These are phyloP conservation scores for Colletotrichum cuscutae DNA, from an alignment of 2,329 filamentous ascomycete genomes.

Conservation along the genomic window DNA sequence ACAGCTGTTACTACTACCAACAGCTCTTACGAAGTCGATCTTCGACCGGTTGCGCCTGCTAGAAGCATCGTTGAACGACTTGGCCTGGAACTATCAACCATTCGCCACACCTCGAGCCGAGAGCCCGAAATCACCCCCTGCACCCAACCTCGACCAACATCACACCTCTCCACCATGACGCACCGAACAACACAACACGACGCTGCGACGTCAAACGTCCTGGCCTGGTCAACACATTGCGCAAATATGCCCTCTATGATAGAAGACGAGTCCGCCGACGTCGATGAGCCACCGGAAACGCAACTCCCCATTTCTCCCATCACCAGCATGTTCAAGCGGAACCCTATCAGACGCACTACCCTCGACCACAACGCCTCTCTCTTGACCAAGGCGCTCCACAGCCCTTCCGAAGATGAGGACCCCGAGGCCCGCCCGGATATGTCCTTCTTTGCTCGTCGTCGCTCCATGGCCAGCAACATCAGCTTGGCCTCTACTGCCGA, in stretches of 20 bases:
- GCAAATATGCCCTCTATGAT: slow-evolving; percentile 54
- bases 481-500: slow-evolving; percentile 88
- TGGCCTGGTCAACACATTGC: slow-evolving; percentile 57
- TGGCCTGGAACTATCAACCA: slow-evolving; percentile 20
- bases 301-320: slow-evolving; percentile 41
- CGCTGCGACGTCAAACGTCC: slow-evolving; percentile 52
- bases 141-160: slow-evolving; percentile 7
- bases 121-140: slow-evolving; percentile 10
- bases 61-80: slow-evolving; percentile 34
- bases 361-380: slow-evolving; percentile 78
- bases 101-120: slow-evolving; percentile 29
- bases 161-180: slow-evolving; percentile 44
- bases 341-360: slow-evolving; percentile 56
- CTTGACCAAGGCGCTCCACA: slow-evolving; percentile 84
- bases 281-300: slow-evolving; percentile 88
- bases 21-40: slow-evolving; percentile 22
- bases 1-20: neutral
- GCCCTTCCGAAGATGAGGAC: slow-evolving; percentile 68
- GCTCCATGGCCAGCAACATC: slow-evolving; percentile 81
- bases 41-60: slow-evolving; percentile 28
- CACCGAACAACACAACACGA: slow-evolving; percentile 49
- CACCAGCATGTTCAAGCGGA: slow-evolving; percentile 57
- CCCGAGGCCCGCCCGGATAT: slow-evolving; percentile 50
- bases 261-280: slow-evolving; percentile 77
- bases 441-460: slow-evolving; percentile 54